Percentiles rank a stretch among this genome's conserved stretches.
phyloP scores from a whole-genome alignment of 176 grass and related monocot genomes.

The Chloris gayana region DNA sequence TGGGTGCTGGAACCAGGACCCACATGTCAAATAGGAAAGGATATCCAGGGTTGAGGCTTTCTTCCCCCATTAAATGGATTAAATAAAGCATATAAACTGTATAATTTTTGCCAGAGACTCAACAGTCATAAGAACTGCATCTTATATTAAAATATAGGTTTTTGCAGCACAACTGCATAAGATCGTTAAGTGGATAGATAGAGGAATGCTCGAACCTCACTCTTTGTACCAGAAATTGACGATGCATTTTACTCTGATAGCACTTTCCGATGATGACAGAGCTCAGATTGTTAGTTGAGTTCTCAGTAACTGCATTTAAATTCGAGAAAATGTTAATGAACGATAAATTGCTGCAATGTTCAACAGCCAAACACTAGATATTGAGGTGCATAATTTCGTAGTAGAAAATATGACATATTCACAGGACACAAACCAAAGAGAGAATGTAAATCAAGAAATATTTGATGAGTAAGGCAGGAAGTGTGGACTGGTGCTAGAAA shows the following conservation, averaged over 20 bases:
- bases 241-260: background rate
- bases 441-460: background rate
- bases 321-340: background rate
- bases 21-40: background rate
- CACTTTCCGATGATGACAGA: background rate
- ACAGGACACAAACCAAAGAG: background rate
- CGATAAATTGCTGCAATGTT: background rate
- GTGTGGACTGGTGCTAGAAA: background rate
- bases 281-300: background rate
- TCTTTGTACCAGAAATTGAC: background rate
- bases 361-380: background rate
- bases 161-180: background rate
- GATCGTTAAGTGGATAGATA: background rate
- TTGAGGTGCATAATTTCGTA: background rate
- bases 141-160: background rate
- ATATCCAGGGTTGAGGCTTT: background rate
- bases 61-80: background rate
- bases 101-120: background rate
- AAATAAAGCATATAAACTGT: background rate
- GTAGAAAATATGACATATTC: background rate
- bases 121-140: background rate
- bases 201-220: background rate
- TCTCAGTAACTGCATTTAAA: background rate
- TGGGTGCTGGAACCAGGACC: background rate
- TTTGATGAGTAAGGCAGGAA: background rate